Percentiles rank a stretch among this genome's conserved stretches.
Conservation (phyloP, 495 filamentous ascomycete species). For the Lepraria neglecta region DNA sequence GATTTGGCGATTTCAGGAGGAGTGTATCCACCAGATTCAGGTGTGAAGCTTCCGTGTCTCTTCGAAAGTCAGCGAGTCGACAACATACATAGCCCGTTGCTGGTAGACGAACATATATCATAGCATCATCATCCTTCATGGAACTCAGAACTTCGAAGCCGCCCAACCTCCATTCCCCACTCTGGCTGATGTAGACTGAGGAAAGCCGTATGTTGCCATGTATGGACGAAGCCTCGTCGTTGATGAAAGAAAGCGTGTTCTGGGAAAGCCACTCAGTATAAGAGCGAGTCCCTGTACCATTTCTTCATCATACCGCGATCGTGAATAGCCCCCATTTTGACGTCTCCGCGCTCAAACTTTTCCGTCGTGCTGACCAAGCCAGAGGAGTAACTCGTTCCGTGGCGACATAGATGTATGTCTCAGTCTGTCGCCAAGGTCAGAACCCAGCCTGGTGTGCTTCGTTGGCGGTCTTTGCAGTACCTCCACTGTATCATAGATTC, state of each 20-base stretch:
- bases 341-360: conserved; percentile 77
- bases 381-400: conserved; percentile 84
- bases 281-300: neutral
- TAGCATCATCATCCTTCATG: conserved; percentile 86
- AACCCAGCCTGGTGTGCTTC: conserved; percentile 1
- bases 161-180: conserved; percentile 94
- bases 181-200: conserved; percentile 86
- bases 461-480: conserved; percentile 41
- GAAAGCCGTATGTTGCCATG: conserved; percentile 80
- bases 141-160: conserved; percentile 92
- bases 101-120: conserved; percentile 69
- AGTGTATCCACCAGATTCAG: conserved; percentile 72
- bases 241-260: conserved; percentile 93
- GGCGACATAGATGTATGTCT: conserved; percentile 87
- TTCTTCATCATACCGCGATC: conserved; percentile 57
- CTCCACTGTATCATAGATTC: conserved; percentile 89
- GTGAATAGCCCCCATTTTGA: conserved; percentile 91
- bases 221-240: conserved; percentile 82
- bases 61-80: conserved; percentile 28
- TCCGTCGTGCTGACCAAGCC: conserved; percentile 77
- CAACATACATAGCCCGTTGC: neutral
- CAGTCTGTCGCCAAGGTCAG: conserved; percentile 54
- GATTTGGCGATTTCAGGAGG: conserved; percentile 79
- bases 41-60: conserved; percentile 80
- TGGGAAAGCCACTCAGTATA: conserved; percentile 28